Percentiles rank a stretch among this genome's conserved stretches.
These are phyloP conservation scores for Pythium graminicola DNA, from an alignment of 352 stramenopile genomes.

Conservation along the genomic window DNA sequence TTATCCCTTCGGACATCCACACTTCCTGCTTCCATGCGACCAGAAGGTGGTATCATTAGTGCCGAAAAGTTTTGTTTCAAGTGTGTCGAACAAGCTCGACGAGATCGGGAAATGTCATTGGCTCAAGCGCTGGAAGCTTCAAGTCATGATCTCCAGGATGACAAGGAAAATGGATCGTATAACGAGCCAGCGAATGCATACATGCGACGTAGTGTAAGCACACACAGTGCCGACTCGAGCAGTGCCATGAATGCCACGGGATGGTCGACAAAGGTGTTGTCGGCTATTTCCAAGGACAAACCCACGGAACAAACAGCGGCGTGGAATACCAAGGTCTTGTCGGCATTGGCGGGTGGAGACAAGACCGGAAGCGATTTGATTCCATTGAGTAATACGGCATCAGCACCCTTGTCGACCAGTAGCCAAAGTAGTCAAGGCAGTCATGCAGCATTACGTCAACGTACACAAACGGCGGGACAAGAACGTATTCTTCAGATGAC, in stretches of 20 bases:
- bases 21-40: conserved; percentile 45
- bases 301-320: conserved; percentile 21
- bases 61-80: conserved; percentile 80
- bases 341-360: not conserved
- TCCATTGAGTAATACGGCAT: not conserved
- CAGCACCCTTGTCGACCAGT: not conserved
- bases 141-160: not conserved
- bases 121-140: conserved; percentile 6
- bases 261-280: conserved; percentile 55
- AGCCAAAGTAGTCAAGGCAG: not conserved
- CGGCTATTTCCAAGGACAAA: conserved; percentile 33
- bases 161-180: conserved; percentile 14
- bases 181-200: not conserved
- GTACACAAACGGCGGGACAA: conserved; percentile 13
- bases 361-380: conserved; percentile 15
- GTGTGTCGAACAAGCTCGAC: conserved; percentile 63
- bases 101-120: conserved; percentile 30
- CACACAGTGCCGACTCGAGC: conserved; percentile 4
- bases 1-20: conserved; percentile 48
- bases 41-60: conserved; percentile 54
- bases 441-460: conserved; percentile 6
- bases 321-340: conserved; percentile 29
- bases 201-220: conserved; percentile 1
- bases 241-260: conserved; percentile 27
- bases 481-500: conserved; percentile 20